phyloP scores from a whole-genome alignment of 1,284 basidiomycete species.

The Puccinia novopanici region DNA sequence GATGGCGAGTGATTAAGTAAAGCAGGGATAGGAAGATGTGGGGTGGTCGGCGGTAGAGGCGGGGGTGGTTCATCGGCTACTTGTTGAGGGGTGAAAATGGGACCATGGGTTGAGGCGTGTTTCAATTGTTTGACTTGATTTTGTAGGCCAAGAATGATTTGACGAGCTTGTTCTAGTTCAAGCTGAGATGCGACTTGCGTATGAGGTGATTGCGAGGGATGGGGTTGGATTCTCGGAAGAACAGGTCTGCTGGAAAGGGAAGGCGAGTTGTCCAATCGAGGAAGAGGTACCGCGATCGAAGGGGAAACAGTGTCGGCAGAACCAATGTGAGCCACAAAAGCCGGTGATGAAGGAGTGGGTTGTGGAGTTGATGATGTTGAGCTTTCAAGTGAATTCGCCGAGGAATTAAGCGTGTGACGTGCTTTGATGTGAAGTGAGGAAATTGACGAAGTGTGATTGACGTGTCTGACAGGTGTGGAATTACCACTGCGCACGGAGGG shows the following conservation, averaged over 20 bases:
- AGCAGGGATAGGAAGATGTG: background rate
- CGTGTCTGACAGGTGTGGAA: background rate
- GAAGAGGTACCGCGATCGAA: background rate
- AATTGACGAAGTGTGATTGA: background rate
- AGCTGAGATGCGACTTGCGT: background rate
- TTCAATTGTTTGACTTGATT: conserved; percentile 9
- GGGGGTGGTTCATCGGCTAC: background rate
- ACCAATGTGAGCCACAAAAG: background rate
- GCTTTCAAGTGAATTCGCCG: no score
- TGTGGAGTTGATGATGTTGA: background rate
- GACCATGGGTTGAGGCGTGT: background rate
- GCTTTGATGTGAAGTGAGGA: background rate
- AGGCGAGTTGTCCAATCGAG: no score
- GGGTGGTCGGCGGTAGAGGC: background rate
- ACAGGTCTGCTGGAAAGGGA: background rate
- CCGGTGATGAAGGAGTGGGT: background rate
- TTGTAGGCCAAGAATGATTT: conserved; percentile 12
- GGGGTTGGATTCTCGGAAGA: background rate
- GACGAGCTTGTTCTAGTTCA: conserved; percentile 3
- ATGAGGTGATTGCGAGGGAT: background rate
- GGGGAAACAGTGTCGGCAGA: background rate
- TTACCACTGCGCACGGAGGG: background rate
- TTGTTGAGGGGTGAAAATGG: background rate
- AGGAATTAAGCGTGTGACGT: no score
- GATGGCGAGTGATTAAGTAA: no score